Conservation (phyloP, 1,284 basidiomycete species). For the Anthracocystis walkeri region DNA sequence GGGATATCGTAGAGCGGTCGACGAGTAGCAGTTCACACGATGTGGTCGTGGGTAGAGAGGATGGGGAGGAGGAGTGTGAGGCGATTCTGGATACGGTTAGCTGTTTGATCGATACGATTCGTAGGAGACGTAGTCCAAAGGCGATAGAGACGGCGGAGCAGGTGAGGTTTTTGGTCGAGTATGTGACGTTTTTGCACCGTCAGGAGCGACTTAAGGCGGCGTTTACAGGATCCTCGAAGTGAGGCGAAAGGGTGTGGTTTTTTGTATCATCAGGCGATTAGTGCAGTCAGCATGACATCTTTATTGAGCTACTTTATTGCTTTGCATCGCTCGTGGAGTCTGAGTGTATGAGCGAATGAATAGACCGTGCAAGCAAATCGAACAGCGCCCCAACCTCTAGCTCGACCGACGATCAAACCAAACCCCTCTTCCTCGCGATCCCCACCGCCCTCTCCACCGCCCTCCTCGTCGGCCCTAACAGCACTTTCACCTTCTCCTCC, state of each 20-base stretch:
- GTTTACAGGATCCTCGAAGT: too few relatives aligned
- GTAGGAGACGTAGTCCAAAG: constrained; percentile 61
- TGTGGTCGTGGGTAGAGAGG: neutral
- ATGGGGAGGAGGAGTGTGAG: constrained; percentile 16
- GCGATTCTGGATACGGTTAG: constrained; percentile 37
- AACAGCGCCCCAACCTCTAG: too few relatives aligned
- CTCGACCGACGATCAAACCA: constrained; percentile 16
- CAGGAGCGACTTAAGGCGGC: constrained; percentile 37
- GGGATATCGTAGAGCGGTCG: constrained; percentile 20
- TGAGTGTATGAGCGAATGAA: neutral
- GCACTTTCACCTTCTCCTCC: constrained; percentile 9
- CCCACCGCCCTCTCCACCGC: constrained; percentile 24
- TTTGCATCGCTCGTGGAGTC: neutral
- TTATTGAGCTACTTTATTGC: neutral
- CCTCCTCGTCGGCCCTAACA: constrained; percentile 20
- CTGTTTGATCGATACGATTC: constrained; percentile 59
- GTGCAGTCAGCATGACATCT: neutral
- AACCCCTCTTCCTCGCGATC: constrained; percentile 5
- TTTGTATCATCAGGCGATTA: neutral
- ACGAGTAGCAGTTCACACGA: constrained; percentile 13
- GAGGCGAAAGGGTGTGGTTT: neutral
- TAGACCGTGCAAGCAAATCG: too few relatives aligned
- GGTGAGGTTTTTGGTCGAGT: constrained; percentile 61
- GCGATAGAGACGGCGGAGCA: constrained; percentile 69
- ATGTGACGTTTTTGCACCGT: constrained; percentile 52